Evolutionary conservation across 768 basidiomycete genomes (phyloP).

Genomic region (Lactarius psammicola): DNA sequence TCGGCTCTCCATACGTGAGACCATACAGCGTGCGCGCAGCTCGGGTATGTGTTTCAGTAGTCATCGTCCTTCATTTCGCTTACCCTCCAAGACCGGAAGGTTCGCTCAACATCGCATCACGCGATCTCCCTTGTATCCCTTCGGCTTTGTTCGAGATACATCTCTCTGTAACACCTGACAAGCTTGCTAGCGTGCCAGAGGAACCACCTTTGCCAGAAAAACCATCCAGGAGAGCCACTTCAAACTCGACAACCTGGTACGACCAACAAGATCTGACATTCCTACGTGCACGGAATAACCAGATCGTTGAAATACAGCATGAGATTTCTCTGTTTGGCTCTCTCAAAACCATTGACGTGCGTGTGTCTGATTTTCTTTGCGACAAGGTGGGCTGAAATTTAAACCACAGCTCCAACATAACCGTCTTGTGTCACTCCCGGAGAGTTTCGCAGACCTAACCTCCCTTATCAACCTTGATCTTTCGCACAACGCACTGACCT

Average conservation of each 20-base stretch:
- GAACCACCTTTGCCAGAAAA: slow-evolving; percentile 50
- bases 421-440: slow-evolving; percentile 58
- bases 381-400: slow-evolving; percentile 13
- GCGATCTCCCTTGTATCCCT: slow-evolving; percentile 69
- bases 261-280: slow-evolving; percentile 76
- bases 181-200: slow-evolving; percentile 60
- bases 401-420: slow-evolving; percentile 68
- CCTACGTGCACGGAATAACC: slow-evolving; percentile 78
- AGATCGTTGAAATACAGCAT: slow-evolving; percentile 73
- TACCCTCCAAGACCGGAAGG: slow-evolving; percentile 55
- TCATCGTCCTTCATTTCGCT: slow-evolving; percentile 38
- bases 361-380: slow-evolving; percentile 32
- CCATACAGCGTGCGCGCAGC: slow-evolving; percentile 73
- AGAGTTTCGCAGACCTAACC: slow-evolving; percentile 65
- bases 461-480: slow-evolving; percentile 67
- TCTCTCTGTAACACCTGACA: slow-evolving; percentile 68
- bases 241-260: slow-evolving; percentile 60
- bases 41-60: slow-evolving; percentile 58
- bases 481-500: slow-evolving; percentile 65
- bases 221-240: slow-evolving; percentile 39
- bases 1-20: slow-evolving; percentile 64
- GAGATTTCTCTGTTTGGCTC: slow-evolving; percentile 85
- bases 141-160: slow-evolving; percentile 79
- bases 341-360: slow-evolving; percentile 73
- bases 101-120: slow-evolving; percentile 70